Evolutionary conservation across 2,329 filamentous ascomycete species (phyloP).

Genomic region (Hypoxylon sp.): DNA sequence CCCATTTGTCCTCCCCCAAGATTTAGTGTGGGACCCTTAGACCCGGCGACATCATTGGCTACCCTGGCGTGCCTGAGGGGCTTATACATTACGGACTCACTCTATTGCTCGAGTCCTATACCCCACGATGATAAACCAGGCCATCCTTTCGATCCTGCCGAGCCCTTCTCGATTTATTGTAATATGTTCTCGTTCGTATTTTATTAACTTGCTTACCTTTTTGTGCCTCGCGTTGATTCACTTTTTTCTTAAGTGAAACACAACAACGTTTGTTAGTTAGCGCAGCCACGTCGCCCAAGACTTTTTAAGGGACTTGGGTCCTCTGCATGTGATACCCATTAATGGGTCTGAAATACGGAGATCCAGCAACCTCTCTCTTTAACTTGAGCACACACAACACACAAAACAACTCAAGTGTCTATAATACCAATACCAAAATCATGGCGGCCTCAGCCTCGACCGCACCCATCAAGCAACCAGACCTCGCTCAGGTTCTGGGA

Average conservation of each 20-base stretch:
- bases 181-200: neutral
- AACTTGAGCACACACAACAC: conserved; percentile 38
- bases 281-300: conserved; percentile 27
- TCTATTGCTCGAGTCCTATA: conserved; percentile 5
- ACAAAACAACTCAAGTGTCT: conserved; percentile 30
- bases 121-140: conserved; percentile 20
- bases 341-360: conserved; percentile 32
- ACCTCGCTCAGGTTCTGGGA: conserved; percentile 62
- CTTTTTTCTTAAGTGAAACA: conserved; percentile 28
- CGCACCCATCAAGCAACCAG: conserved; percentile 59
- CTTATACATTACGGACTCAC: conserved; percentile 20
- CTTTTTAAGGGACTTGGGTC: conserved; percentile 15
- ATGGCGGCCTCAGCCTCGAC: conserved; percentile 47
- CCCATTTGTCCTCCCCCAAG: conserved; percentile 39
- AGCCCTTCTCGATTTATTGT: conserved; percentile 1
- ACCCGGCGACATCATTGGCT: conserved; percentile 22
- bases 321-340: conserved; percentile 40
- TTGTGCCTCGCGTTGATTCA: neutral
- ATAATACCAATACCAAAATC: conserved; percentile 27
- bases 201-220: neutral
- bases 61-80: conserved; percentile 13
- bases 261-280: conserved; percentile 35
- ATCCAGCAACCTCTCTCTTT: conserved; percentile 29
- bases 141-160: conserved; percentile 25
- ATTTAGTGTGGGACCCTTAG: conserved; percentile 26